Evolutionary conservation across 495 filamentous ascomycete species (phyloP).

Genomic region (Daldinia caldariorum): DNA sequence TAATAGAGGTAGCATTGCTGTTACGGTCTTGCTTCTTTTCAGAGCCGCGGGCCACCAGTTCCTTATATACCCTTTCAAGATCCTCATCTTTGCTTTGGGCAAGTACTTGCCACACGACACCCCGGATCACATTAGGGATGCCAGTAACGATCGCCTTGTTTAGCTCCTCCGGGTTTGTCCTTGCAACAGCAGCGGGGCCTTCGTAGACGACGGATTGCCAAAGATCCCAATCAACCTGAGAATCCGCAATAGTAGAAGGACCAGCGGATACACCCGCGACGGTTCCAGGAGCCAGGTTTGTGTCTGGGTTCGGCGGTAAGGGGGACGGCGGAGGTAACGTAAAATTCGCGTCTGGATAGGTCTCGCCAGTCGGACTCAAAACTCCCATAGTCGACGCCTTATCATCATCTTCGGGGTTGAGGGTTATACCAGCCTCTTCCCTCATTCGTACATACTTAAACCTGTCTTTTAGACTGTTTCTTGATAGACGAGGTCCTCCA

Average conservation of each 20-base stretch:
- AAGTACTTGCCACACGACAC: constrained; percentile 97
- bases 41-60: constrained; percentile 81
- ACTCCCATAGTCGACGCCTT: constrained; percentile 58
- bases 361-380: constrained; percentile 58
- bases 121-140: constrained; percentile 92
- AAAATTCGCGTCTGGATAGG: constrained; percentile 60
- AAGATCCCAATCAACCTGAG: constrained; percentile 92
- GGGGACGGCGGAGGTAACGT: constrained; percentile 59
- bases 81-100: constrained; percentile 93
- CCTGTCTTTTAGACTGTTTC: constrained; percentile 81
- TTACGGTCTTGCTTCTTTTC: constrained; percentile 77
- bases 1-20: constrained; percentile 58
- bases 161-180: constrained; percentile 85
- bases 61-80: constrained; percentile 85
- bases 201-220: constrained; percentile 97
- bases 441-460: constrained; percentile 85
- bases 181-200: constrained; percentile 84
- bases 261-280: constrained; percentile 78
- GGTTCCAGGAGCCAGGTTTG: constrained; percentile 79
- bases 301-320: constrained; percentile 60
- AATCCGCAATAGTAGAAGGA: constrained; percentile 71
- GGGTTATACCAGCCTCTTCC: constrained; percentile 73
- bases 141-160: constrained; percentile 91
- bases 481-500: constrained; percentile 59
- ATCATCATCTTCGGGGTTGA: constrained; percentile 60